These are phyloP conservation scores for Candida sanyiensis DNA, from an alignment of 805 yeast genomes.

Conservation along the genomic window DNA sequence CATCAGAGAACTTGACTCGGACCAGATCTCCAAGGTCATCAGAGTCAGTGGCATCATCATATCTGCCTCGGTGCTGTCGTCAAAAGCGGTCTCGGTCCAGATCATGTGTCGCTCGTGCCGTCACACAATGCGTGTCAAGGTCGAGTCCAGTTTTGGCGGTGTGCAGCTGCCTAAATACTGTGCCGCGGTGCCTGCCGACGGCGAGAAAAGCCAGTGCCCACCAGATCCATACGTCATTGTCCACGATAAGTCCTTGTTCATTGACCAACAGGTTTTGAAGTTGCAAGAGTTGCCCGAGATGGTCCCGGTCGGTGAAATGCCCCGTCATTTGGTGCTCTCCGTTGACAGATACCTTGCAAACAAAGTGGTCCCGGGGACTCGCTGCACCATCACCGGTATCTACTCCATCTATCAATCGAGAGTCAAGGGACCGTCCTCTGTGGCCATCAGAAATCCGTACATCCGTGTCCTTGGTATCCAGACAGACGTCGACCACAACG, in stretches of 20 bases:
- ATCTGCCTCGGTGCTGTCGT: conserved; percentile 80
- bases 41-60: conserved; percentile 91
- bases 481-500: conserved; percentile 70
- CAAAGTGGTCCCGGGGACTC: conserved; percentile 88
- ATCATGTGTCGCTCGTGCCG: conserved; percentile 85
- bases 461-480: conserved; percentile 81
- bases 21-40: conserved; percentile 83
- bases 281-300: conserved; percentile 96
- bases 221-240: conserved; percentile 88
- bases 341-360: conserved; percentile 89
- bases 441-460: conserved; percentile 92
- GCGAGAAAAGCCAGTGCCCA: conserved; percentile 63
- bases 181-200: conserved; percentile 48
- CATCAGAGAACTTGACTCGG: conserved; percentile 78
- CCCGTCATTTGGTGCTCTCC: conserved; percentile 82
- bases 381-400: conserved; percentile 88
- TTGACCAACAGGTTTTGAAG: conserved; percentile 91
- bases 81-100: conserved; percentile 80
- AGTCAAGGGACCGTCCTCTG: conserved; percentile 50
- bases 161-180: conserved; percentile 64
- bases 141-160: conserved; percentile 66
- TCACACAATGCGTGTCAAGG: conserved; percentile 61
- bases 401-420: conserved; percentile 85
- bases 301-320: conserved; percentile 99
- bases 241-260: conserved; percentile 89